These are phyloP conservation scores for Harringtonia aguacate DNA, from an alignment of 2,329 filamentous ascomycete species.

Conservation along the genomic window DNA sequence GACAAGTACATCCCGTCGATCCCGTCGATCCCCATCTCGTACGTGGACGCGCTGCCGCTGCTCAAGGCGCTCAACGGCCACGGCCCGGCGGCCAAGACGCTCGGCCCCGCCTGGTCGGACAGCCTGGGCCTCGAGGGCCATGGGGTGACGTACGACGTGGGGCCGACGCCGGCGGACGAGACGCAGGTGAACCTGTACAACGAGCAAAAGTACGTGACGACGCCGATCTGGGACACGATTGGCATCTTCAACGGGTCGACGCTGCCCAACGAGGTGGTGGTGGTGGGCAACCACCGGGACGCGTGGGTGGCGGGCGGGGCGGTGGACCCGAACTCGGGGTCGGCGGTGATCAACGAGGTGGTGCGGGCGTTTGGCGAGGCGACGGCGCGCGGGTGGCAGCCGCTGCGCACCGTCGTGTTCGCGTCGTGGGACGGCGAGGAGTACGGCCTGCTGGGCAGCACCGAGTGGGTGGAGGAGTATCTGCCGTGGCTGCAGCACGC, in stretches of 20 bases:
- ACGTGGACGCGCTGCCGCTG: constrained; percentile 73
- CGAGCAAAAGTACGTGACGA: constrained; percentile 71
- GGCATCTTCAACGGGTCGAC: constrained; percentile 84
- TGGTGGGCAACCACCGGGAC: constrained; percentile 76
- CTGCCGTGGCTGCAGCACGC: constrained; percentile 66
- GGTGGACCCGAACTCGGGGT: constrained; percentile 71
- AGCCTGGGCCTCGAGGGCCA: constrained; percentile 67
- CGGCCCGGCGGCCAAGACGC: constrained; percentile 64
- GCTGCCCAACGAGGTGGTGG: constrained; percentile 64
- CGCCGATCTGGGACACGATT: constrained; percentile 83
- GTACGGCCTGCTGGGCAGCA: constrained; percentile 76
- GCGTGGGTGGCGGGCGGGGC: constrained; percentile 66
- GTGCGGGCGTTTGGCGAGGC: constrained; percentile 64
- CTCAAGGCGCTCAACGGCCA: constrained; percentile 85
- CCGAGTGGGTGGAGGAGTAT: constrained; percentile 89
- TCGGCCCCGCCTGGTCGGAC: constrained; percentile 60
- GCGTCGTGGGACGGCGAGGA: constrained; percentile 77
- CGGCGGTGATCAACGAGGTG: constrained; percentile 68
- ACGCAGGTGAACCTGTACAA: constrained; percentile 61
- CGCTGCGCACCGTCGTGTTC: constrained; percentile 83
- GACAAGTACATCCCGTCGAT: constrained; percentile 68
- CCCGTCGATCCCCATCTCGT: constrained; percentile 85
- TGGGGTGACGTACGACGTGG: constrained; percentile 75
- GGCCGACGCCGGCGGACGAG: constrained; percentile 63
- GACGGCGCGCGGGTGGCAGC: constrained; percentile 64